Base-by-base conservation (phyloP, 2,329 filamentous ascomycete species). In the Diaporthe batatas region DNA sequence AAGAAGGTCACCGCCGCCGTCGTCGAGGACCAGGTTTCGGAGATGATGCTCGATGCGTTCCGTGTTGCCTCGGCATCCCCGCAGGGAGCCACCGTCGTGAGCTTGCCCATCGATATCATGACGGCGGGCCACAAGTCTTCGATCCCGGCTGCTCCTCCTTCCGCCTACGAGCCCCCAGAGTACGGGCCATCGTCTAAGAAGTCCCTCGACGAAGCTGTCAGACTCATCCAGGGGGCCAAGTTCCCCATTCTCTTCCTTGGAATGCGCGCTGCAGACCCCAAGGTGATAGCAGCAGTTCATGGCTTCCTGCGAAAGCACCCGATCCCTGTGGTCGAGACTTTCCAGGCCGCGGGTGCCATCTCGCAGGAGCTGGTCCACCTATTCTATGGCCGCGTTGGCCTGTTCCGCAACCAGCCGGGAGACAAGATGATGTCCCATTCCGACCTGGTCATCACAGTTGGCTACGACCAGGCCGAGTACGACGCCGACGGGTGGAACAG, bases 401-500 rank as follows among this genome's bases (percentile, higher is more conserved):
- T 87, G 2, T 87, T 86, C 80, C 79, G 84, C 6, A 87, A 87
- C 74, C 85, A 87, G 74, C 82, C 84, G 7, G 85, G 85, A 21
- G 85, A 87, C 76, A 80, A 82, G 59, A 77, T 86, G 8, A 79
- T 87, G 4, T 77, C 80, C 1, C 81, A 82, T 34, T 83, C 84
- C 5, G 84, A 86, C 75, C 79, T 85, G 8, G 80, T 86, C 55
- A 76, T 87, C 65, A 81, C 84, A 7, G 79, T 86, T 8, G 84
- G 85, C 32, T 86, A 86, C 76, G 84, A 87, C 77, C 84, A 85
- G 39, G 81, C 82, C 12, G 84, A 87, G 74, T 87, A 86, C 76
- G 84, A 86, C 71, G 82, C 85, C 54, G 81, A 78, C 65, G 75
- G 80, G 6, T 86, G 85, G 85, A 86, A 87, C 72, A 80, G 81